Base-by-base conservation (phyloP, 306 rosid genomes). In the Vicia villosa region DNA sequence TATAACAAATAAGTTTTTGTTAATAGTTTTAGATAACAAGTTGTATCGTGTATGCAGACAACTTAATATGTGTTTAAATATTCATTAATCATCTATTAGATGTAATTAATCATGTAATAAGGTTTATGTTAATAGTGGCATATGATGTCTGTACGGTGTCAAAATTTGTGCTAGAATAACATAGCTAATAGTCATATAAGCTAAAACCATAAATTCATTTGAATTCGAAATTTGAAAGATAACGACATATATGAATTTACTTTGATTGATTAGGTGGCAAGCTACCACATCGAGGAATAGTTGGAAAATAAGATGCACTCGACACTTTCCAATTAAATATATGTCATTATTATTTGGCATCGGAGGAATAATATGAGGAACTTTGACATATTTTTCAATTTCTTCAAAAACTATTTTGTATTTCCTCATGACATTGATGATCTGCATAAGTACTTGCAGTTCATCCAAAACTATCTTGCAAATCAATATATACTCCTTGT, bases 381-480 rank as follows among this genome's bases (percentile, higher is more conserved):
- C 46, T 49, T 20, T 60, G 21, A 43, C 12, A 2, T 10, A 13
- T 3, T 14, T 57, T 32, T 28, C 56, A 32, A 22, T 45, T 8
- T 56, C 45, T 14, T 69, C 56, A 20, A 89, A 86, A 1, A 86
- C 82, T n/a, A n/a, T n/a, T n/a, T n/a, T n/a, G n/a, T n/a, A n/a
- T n/a, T n/a, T n/a, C n/a, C n/a, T n/a, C n/a, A 8, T 86, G 90
- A 21, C 92, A 79, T 50, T 83, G 90, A 28, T 89, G 90, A 30
- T 86, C 88, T 11, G 92, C 92, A 60, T 83, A 77, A 37, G 11
- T 79, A 68, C 82, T 83, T 41, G 96, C 85, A 40, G 79, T 89
- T 90, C 89, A 84, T 3, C 90, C 96, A 36, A 17, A 13, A 17
- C 2, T 19, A 66, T 89, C 92, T 6, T 51, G 75, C 36, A 49